Evolutionary conservation across 345 rosid species (phyloP).

Genomic region (Physaria fendleri): DNA sequence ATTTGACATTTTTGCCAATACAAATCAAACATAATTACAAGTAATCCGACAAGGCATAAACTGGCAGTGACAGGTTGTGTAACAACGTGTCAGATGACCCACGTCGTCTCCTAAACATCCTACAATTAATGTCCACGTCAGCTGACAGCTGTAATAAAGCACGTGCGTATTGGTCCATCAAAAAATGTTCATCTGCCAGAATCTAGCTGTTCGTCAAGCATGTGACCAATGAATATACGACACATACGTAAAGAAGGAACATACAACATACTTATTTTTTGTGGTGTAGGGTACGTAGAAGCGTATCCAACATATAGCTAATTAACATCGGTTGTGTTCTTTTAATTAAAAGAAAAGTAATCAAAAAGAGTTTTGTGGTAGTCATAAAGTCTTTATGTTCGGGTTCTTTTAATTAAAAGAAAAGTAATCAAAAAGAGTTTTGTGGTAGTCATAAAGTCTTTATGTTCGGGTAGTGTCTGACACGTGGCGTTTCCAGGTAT

Average conservation of each 20-base stretch:
- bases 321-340: constrained; percentile 9
- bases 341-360: not conserved
- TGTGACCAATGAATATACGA: not conserved
- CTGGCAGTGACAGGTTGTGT: constrained; percentile 13
- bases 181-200: constrained; percentile 11
- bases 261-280: not conserved
- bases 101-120: constrained; percentile 19
- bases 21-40: not conserved
- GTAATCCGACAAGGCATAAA: constrained; percentile 21
- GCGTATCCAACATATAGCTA: constrained; percentile 17
- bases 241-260: constrained; percentile 12
- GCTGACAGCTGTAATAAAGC: constrained; percentile 18
- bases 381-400: too few species aligned
- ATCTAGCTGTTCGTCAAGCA: constrained; percentile 18
- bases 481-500: constrained; percentile 16
- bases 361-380: too few species aligned
- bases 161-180: constrained; percentile 24
- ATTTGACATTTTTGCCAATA: too few species aligned
- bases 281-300: constrained; percentile 4
- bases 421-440: constrained; percentile 7
- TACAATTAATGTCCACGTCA: constrained; percentile 20
- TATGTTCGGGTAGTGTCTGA: constrained; percentile 15
- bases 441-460: too few species aligned
- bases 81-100: constrained; percentile 19
- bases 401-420: not conserved